Base-by-base conservation (phyloP, 371 early-diverging fungal genomes). In the Syncephalis fuscata region DNA sequence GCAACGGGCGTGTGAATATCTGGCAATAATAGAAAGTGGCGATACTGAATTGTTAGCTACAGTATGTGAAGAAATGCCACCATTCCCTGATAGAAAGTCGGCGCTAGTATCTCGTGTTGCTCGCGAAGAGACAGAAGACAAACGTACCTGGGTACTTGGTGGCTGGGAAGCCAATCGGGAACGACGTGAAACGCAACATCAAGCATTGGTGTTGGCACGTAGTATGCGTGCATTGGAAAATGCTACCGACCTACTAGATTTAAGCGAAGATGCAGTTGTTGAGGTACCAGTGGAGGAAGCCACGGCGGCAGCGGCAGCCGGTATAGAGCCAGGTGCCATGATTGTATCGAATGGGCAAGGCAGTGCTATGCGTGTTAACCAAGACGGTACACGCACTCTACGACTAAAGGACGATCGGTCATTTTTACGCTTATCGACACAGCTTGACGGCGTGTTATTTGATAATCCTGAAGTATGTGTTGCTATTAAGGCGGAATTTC, bases 41-140 rank as follows among this genome's bases (percentile, higher is more conserved):
- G 74, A 76, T 15, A 90, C 89, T 17, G 89, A 86, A n/a, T 64
- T 96, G 48, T 57, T 97, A 7, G 85, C 86, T 41, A 80, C 82
- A 0, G 85, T 92, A 19, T 93, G 92, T 55, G 96, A 93, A 49
- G 92, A 93, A 57, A 92, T 96, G 90, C 96, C 96, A 20, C 88
- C 88, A 19, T 93, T 86, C 71, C 88, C 91, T 0, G 91, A 90
- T 57, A 78, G 91, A 16, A 90, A 92, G 59, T 92, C 92, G 0
- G 85, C 91, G 0, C 60, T 97, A 36, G 53, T 95, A 24, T 66
- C 73, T 3, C 65, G 83, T 25, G 57, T 97, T 49, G 78, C 86
- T 11, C 80, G 84, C 55, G 82, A 85, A 61, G 86, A 88, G 60
- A 92, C 93, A 0, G 94, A 91, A 56, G 95, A 94, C 56, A 88